A percentile compares a stretch with the other conserved stretches of the same genome.
These are phyloP conservation scores for Phytophthora nicotianae DNA, from an alignment of 352 stramenopile genomes.

Conservation along the genomic window DNA sequence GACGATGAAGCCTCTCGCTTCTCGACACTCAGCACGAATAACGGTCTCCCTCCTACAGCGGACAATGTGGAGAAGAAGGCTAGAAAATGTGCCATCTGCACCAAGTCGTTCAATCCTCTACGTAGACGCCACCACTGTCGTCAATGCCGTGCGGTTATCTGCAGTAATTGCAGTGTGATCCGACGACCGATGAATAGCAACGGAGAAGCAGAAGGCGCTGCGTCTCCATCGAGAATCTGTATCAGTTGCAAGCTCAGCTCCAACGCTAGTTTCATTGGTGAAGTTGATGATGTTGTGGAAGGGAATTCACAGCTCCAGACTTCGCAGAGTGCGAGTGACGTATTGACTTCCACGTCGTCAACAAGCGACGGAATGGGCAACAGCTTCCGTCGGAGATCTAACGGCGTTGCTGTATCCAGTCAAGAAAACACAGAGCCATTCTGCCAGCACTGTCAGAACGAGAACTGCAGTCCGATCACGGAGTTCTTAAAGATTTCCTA, in stretches of 20 bases:
- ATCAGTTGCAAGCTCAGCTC: constrained; percentile 81
- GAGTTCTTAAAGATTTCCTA: constrained; percentile 66
- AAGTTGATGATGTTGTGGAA: constrained; percentile 60
- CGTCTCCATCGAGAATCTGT: constrained; percentile 53
- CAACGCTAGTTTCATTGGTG: constrained; percentile 37
- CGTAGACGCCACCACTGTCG: constrained; percentile 76
- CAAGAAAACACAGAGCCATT: constrained; percentile 24
- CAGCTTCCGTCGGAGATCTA: constrained; percentile 39
- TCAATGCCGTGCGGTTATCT: constrained; percentile 64
- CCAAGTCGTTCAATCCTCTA: constrained; percentile 85
- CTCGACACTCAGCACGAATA: constrained; percentile 27
- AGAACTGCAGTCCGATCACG: constrained; percentile 59
- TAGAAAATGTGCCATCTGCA: constrained; percentile 78
- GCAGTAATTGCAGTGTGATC: constrained; percentile 74
- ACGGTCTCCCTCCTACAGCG: constrained; percentile 11
- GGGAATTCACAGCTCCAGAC: constrained; percentile 34
- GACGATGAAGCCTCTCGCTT: constrained; percentile 22
- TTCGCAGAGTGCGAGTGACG: constrained; percentile 24
- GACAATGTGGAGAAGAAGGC: constrained; percentile 47
- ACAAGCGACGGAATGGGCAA: constrained; percentile 19
- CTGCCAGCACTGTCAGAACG: constrained; percentile 66
- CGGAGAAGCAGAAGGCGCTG: constrained; percentile 20
- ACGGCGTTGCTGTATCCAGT: constrained; percentile 14
- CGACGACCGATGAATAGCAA: constrained; percentile 30
- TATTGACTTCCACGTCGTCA: constrained; percentile 26